Conservation (phyloP, 23 red algal species). For the Gracilaria domingensis region DNA sequence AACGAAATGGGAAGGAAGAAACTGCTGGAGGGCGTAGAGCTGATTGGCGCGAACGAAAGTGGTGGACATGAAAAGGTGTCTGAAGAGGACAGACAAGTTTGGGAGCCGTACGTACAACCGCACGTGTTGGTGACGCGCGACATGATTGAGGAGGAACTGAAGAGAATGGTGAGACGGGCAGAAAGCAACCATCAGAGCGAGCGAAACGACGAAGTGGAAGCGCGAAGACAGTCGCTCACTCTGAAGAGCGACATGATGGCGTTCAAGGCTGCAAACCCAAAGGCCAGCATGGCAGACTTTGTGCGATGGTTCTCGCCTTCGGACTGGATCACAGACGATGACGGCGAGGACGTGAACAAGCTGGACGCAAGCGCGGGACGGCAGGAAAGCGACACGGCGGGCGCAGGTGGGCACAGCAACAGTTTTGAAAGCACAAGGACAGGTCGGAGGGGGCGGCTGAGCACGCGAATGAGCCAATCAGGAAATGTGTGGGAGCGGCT, state of each 20-base stretch:
- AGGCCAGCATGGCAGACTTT: conserved; percentile 66
- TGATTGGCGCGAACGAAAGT: conserved; percentile 24
- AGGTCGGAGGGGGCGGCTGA: conserved; percentile 50
- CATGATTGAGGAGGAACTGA: conserved; percentile 66
- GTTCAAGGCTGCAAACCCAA: conserved; percentile 77
- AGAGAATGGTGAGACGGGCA: conserved; percentile 60
- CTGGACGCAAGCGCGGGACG: too few species aligned
- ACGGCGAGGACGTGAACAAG: not conserved
- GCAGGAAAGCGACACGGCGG: too few species aligned
- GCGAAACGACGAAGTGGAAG: conserved; percentile 22
- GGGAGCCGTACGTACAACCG: conserved; percentile 68
- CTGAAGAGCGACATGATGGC: conserved; percentile 75
- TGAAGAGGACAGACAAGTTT: conserved; percentile 33
- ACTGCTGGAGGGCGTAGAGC: conserved; percentile 23
- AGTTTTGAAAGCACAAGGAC: not conserved
- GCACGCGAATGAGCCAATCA: conserved; percentile 49
- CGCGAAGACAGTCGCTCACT: conserved; percentile 46
- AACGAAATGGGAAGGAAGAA: conserved; percentile 55
- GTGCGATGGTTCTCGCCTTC: conserved; percentile 75
- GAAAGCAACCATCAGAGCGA: conserved; percentile 22
- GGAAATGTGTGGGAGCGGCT: conserved; percentile 73
- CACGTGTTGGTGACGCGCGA: conserved; percentile 62
- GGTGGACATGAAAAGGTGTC: not conserved
- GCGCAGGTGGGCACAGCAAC: too few species aligned
- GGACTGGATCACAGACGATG: conserved; percentile 58